These are phyloP conservation scores for Xylaria sp. DNA, from an alignment of 2,329 filamentous ascomycete species.

Conservation along the genomic window DNA sequence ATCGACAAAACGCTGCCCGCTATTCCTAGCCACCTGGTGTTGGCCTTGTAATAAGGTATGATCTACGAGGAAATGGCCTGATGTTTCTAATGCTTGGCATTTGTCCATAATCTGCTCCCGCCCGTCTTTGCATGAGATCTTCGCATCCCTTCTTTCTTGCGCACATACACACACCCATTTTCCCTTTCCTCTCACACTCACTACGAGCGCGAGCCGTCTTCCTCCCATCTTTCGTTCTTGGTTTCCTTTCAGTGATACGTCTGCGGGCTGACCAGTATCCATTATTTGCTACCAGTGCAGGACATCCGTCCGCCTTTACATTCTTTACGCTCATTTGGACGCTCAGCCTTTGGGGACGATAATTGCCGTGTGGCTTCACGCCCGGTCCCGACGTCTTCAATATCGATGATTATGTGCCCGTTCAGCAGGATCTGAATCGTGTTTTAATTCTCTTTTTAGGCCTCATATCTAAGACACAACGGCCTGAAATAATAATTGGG, in stretches of 20 bases:
- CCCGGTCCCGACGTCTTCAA: slow-evolving; percentile 14
- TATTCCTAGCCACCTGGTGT: slow-evolving; percentile 46
- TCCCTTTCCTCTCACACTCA: slow-evolving; percentile 36
- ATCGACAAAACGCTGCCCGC: slow-evolving; percentile 28
- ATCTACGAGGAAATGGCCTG: slow-evolving; percentile 56
- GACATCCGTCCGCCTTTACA: slow-evolving; percentile 48
- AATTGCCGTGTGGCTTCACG: slow-evolving; percentile 18
- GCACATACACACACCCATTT: slow-evolving; percentile 33
- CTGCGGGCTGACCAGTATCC: slow-evolving; percentile 52
- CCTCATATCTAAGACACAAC: slow-evolving; percentile 38
- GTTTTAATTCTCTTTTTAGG: slow-evolving; percentile 33
- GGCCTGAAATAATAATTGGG: slow-evolving; percentile 38
- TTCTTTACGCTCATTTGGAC: slow-evolving; percentile 41
- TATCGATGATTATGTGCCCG: slow-evolving; percentile 50
- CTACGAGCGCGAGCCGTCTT: slow-evolving; percentile 38
- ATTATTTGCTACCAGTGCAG: slow-evolving; percentile 46
- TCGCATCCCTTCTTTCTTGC: slow-evolving; percentile 44
- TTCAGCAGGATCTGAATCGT: slow-evolving; percentile 69
- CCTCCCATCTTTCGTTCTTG: slow-evolving; percentile 41
- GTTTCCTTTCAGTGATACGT: slow-evolving; percentile 46
- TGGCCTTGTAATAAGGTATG: slow-evolving; percentile 57
- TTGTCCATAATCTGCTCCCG: slow-evolving; percentile 46
- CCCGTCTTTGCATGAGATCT: slow-evolving; percentile 47
- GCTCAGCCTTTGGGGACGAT: slow-evolving; percentile 10
- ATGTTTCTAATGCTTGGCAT: slow-evolving; percentile 53